Percentiles rank a stretch among this genome's conserved stretches.
Conservation (phyloP, 257 asterid species). For the Leptodermis oblonga region DNA sequence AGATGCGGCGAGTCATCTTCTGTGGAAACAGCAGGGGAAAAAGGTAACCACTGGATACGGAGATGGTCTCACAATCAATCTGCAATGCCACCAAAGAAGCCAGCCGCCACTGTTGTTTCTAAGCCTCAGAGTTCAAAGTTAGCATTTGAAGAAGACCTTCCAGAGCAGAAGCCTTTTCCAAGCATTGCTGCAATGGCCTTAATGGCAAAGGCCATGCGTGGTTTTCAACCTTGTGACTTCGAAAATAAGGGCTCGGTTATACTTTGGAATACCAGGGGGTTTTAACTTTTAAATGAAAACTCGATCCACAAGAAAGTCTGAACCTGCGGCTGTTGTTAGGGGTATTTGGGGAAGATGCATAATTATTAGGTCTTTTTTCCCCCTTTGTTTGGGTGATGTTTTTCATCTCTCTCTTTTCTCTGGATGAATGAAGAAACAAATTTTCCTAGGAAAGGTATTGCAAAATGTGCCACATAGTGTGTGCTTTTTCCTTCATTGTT, state of each 20-base stretch:
- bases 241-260: constrained; percentile 49
- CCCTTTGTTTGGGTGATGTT: too few relatives aligned
- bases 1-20: constrained; percentile 20
- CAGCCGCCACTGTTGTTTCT: constrained; percentile 34
- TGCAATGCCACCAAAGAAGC: constrained; percentile 19
- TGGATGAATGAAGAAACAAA: too few relatives aligned
- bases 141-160: constrained; percentile 35
- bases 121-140: constrained; percentile 44
- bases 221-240: constrained; percentile 47
- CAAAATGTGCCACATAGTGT: too few relatives aligned
- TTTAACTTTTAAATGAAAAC: constrained; percentile 22
- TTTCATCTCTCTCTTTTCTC: too few relatives aligned
- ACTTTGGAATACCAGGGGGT: constrained; percentile 54
- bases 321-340: background rate
- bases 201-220: constrained; percentile 60
- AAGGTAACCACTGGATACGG: constrained; percentile 54
- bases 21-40: constrained; percentile 17
- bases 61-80: constrained; percentile 48
- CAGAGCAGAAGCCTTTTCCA: constrained; percentile 62
- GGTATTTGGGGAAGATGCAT: too few relatives aligned
- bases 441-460: too few relatives aligned
- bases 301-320: background rate
- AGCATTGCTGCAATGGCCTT: constrained; percentile 86
- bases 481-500: too few relatives aligned
- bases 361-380: too few relatives aligned